A percentile compares a stretch with the other conserved stretches of the same genome.
Conservation (phyloP, 2,329 filamentous ascomycete genomes). For the Tolypocladium amazonense region DNA sequence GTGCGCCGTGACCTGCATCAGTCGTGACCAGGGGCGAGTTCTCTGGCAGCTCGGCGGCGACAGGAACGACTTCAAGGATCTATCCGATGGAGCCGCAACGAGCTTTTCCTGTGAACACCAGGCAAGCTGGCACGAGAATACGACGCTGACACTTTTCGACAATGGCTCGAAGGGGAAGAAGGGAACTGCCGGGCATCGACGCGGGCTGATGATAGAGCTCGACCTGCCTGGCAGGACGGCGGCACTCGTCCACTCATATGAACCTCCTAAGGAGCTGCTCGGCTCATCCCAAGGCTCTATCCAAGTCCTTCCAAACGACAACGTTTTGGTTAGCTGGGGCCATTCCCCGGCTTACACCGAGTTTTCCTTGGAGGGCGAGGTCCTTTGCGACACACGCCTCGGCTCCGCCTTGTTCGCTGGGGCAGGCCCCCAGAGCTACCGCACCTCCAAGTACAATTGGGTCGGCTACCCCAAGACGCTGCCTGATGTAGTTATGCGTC, state of each 20-base stretch:
- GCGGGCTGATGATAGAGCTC: constrained; percentile 15
- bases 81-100: constrained; percentile 17
- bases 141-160: constrained; percentile 33
- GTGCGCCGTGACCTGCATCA: constrained; percentile 35
- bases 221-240: constrained; percentile 9
- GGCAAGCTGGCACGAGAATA: constrained; percentile 38
- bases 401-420: constrained; percentile 22
- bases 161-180: constrained; percentile 11
- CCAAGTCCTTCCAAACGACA: constrained; percentile 39
- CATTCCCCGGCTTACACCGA: constrained; percentile 36
- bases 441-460: constrained; percentile 44
- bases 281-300: constrained; percentile 26
- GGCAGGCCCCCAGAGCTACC: constrained; percentile 38
- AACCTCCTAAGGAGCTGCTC: constrained; percentile 28
- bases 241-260: constrained; percentile 22
- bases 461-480: constrained; percentile 27
- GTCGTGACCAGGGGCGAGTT: constrained; percentile 32
- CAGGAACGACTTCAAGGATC: constrained; percentile 25
- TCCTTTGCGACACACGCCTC: constrained; percentile 42
- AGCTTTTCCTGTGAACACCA: constrained; percentile 41
- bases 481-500: constrained; percentile 13
- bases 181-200: constrained; percentile 7
- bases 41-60: constrained; percentile 44
- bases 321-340: constrained; percentile 48
- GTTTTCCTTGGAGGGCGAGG: constrained; percentile 32